Percentiles rank a stretch among this genome's conserved stretches.
phyloP scores from a whole-genome alignment of 2,329 filamentous ascomycete species.

The Septoria petroselini region DNA sequence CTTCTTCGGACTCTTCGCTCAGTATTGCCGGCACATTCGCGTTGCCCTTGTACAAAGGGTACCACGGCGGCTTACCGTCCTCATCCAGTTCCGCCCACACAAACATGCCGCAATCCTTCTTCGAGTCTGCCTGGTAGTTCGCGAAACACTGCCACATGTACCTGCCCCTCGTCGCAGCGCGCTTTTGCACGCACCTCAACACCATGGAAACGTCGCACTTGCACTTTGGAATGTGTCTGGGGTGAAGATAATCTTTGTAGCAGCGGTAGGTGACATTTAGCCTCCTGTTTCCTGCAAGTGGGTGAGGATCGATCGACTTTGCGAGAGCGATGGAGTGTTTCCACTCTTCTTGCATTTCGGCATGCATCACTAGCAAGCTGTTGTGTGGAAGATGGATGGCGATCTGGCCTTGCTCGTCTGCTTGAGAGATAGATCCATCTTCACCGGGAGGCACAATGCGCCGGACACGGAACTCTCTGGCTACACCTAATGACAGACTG shows the following conservation, averaged over 20 bases:
- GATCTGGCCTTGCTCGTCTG: constrained; percentile 77
- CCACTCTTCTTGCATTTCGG: constrained; percentile 96
- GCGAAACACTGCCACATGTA: constrained; percentile 96
- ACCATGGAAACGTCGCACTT: constrained; percentile 66
- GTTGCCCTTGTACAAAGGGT: constrained; percentile 35
- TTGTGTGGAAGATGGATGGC: constrained; percentile 93
- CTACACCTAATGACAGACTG: constrained; percentile 83
- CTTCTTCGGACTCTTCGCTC: no score
- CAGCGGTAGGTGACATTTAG: constrained; percentile 94
- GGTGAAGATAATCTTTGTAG: constrained; percentile 75
- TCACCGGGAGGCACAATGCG: constrained; percentile 58
- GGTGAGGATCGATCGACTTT: constrained; percentile 76
- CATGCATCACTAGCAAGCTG: constrained; percentile 90
- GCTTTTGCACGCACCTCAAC: constrained; percentile 75
- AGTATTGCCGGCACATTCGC: constrained; percentile 28
- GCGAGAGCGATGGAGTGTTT: constrained; percentile 82
- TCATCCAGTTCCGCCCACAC: constrained; percentile 84
- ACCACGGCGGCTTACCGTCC: constrained; percentile 74
- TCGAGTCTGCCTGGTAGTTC: constrained; percentile 61
- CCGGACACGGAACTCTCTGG: constrained; percentile 88
- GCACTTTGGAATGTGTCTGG: constrained; percentile 73
- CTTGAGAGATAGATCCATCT: constrained; percentile 39
- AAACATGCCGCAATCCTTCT: constrained; percentile 70
- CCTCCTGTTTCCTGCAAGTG: constrained; percentile 71
- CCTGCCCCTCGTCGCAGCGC: constrained; percentile 68